Evolutionary conservation across 2,329 filamentous ascomycete genomes (phyloP), one percentile per base, ranked within the genome.

Genomic region (Coniella lustricola): DNA sequence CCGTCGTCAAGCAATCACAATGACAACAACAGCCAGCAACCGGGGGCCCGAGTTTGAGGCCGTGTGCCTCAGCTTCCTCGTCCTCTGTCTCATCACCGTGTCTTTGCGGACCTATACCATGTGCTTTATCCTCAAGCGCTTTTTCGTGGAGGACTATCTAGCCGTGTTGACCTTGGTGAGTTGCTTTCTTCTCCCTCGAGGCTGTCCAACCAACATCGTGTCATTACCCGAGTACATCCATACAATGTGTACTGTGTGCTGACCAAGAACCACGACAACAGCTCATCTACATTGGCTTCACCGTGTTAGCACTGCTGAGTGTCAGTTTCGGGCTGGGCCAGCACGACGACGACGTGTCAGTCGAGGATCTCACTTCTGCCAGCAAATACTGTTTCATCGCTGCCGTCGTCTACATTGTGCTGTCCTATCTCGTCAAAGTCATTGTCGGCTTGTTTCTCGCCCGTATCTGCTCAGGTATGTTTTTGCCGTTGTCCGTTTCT

Each of bases 321-420:
- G 59, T 62, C 7, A 37, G 39, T 3, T 59, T 61, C 44, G 62
- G 63, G 10, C 61, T 58, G 7, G 63, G 62, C 2, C 40, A 49
- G 41, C 60, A 60, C 42, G 45, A 54, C 12, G 29, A 21, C 4
- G 51, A 59, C 18, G 56, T 64, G 16, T 12, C 46, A 1, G 12
- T 32, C 0, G 52, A 55, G 17, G 9, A 60, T 7, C 50, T 57
- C 12, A 54, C 57, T 20, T 57, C 50, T 22, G 63, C 64, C 3
- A 59, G 65, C 55, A 59, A 64, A 60, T 63, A 59, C 56, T 64
- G 63, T 60, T 72, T 67, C 64, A 63, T 64, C n/a, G 70, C 68
- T 43, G 68, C 71, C 48, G 60, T 65, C 0, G 59, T 67, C 22
- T 72, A 72, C 50, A 63, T 70, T 20, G 36, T 36, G 32, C 47